Percentiles rank a stretch among this genome's conserved stretches.
phyloP scores from a whole-genome alignment of 352 stramenopile species.

The Paralagenidium karlingii region DNA sequence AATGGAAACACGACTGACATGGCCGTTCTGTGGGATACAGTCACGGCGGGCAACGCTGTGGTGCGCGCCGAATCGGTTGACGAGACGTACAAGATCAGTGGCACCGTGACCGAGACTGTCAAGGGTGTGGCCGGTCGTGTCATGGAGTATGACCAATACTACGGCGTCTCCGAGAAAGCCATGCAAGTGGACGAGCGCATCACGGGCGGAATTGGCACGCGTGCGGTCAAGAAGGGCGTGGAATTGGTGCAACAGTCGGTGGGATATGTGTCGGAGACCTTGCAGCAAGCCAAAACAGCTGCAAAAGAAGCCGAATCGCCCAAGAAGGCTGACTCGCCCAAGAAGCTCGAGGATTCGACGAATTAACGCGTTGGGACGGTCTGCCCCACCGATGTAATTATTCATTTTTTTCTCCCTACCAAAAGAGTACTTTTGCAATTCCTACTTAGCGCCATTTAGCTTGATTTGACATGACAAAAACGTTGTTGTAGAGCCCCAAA shows the following conservation, averaged over 20 bases:
- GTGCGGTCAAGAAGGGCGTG: slow-evolving; percentile 30
- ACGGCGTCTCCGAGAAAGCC: slow-evolving; percentile 37
- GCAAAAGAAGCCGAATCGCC: slow-evolving; percentile 29
- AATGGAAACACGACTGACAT: no score
- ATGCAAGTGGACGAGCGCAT: slow-evolving; percentile 45
- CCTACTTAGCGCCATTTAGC: no score
- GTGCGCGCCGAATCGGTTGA: slow-evolving; percentile 32
- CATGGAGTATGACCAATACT: slow-evolving; percentile 32
- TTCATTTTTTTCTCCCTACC: no score
- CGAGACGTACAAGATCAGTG: slow-evolving; percentile 34
- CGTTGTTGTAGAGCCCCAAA: no score
- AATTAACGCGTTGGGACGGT: no score
- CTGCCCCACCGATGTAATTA: no score
- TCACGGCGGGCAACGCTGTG: slow-evolving; percentile 27
- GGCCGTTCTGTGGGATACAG: no score
- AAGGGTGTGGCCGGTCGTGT: slow-evolving; percentile 29
- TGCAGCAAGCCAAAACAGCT: slow-evolving; percentile 39
- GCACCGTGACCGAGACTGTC: slow-evolving; percentile 10
- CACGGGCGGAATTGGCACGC: slow-evolving; percentile 41
- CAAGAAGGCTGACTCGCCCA: slow-evolving; percentile 23
- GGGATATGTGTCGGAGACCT: slow-evolving; percentile 50
- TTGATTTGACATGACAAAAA: no score
- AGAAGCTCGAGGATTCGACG: no score
- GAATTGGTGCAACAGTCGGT: slow-evolving; percentile 51
- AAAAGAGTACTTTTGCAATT: no score